Percentiles rank a stretch among this genome's conserved stretches.
Evolutionary conservation across 2,329 filamentous ascomycete species (phyloP).

Genomic region (Fusarium transvaalense): DNA sequence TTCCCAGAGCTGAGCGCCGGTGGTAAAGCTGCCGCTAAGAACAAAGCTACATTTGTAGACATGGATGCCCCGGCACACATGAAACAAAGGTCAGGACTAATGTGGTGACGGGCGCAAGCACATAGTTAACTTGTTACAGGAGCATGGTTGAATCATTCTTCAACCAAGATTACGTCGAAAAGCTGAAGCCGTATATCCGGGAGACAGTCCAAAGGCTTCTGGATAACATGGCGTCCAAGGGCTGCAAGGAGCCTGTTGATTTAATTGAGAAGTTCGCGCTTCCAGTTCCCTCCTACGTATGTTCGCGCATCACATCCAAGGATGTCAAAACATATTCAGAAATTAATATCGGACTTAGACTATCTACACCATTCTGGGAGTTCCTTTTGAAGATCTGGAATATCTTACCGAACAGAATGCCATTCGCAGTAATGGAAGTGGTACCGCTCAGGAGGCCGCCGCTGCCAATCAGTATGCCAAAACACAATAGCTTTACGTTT

Average conservation of each 20-base stretch:
- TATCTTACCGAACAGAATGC: constrained; percentile 61
- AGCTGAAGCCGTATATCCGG: constrained; percentile 60
- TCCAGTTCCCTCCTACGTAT: constrained; percentile 61
- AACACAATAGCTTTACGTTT: background rate
- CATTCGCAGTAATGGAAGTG: constrained; percentile 61
- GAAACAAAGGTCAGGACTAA: constrained; percentile 54
- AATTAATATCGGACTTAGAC: constrained; percentile 49
- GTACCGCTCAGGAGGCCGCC: constrained; percentile 60
- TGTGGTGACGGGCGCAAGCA: background rate
- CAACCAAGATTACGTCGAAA: constrained; percentile 54
- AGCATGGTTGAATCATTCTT: constrained; percentile 62
- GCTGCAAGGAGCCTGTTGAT: constrained; percentile 57
- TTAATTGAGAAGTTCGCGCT: constrained; percentile 61
- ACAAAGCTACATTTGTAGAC: constrained; percentile 63
- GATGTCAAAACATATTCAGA: background rate
- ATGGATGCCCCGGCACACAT: constrained; percentile 64
- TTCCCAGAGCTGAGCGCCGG: constrained; percentile 63
- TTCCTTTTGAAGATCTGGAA: constrained; percentile 61
- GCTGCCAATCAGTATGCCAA: constrained; percentile 56
- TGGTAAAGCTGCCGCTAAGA: constrained; percentile 62
- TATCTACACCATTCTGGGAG: constrained; percentile 64
- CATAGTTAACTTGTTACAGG: constrained; percentile 38
- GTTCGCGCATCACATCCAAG: constrained; percentile 14
- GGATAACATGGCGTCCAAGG: constrained; percentile 54
- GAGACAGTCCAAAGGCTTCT: constrained; percentile 60